These are phyloP conservation scores for Colletotrichum sp. DNA, from an alignment of 2,329 filamentous ascomycete genomes.

Conservation along the genomic window DNA sequence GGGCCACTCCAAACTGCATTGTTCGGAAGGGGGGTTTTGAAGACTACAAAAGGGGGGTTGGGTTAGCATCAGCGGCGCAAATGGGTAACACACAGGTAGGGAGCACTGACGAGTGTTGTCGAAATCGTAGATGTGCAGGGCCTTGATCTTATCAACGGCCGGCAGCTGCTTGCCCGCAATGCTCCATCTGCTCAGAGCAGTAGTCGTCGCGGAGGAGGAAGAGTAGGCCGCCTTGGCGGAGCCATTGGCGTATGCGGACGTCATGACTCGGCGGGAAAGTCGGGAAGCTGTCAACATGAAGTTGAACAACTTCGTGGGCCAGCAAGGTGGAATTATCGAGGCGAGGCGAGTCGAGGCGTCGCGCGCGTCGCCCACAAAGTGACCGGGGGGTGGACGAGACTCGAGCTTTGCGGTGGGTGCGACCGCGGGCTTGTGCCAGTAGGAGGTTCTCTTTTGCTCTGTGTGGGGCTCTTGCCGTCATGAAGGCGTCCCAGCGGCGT, in stretches of 20 bases:
- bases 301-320: slow-evolving; percentile 10
- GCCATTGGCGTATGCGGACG: slow-evolving; percentile 23
- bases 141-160: slow-evolving; percentile 72
- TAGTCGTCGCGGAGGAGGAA: slow-evolving; percentile 59
- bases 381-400: background rate
- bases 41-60: slow-evolving; percentile 61
- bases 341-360: background rate
- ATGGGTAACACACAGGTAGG: background rate
- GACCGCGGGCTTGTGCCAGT: slow-evolving; percentile 11
- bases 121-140: slow-evolving; percentile 95
- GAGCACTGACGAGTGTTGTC: slow-evolving; percentile 79
- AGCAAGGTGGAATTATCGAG: background rate
- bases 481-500: background rate
- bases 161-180: slow-evolving; percentile 71
- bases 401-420: slow-evolving; percentile 8
- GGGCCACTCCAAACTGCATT: slow-evolving; percentile 82
- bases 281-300: slow-evolving; percentile 24
- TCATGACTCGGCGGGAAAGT: slow-evolving; percentile 22
- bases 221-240: slow-evolving; percentile 16
- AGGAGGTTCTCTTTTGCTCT: background rate
- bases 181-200: slow-evolving; percentile 84
- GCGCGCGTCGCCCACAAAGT: slow-evolving; percentile 2
- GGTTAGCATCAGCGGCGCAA: slow-evolving; percentile 4
- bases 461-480: slow-evolving; percentile 7
- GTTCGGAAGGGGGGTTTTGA: slow-evolving; percentile 90